A percentile compares a stretch with the other conserved stretches of the same genome.
These are phyloP conservation scores for Phytophthora sansomeana DNA, from an alignment of 352 stramenopile species.

Conservation along the genomic window DNA sequence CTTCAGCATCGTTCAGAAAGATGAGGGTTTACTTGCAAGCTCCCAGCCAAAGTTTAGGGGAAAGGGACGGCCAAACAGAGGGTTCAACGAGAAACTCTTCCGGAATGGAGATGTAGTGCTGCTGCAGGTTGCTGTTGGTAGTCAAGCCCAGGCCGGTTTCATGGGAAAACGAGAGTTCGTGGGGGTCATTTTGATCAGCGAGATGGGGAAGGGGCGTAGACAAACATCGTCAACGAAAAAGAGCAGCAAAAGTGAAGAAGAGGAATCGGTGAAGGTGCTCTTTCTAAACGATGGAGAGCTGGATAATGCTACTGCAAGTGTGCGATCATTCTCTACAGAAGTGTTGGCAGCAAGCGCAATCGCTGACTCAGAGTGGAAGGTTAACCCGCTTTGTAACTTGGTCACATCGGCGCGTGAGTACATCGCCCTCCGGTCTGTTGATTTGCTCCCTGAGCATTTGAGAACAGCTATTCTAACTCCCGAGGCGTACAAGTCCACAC, in stretches of 20 bases:
- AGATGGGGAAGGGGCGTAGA: conserved; percentile 70
- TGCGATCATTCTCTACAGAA: conserved; percentile 72
- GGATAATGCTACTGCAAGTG: conserved; percentile 68
- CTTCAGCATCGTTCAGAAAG: conserved; percentile 73
- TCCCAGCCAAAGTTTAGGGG: conserved; percentile 42
- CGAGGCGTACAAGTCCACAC: conserved; percentile 81
- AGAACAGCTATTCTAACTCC: conserved; percentile 82
- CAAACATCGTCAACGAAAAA: conserved; percentile 52
- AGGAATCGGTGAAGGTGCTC: conserved; percentile 75
- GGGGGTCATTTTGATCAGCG: conserved; percentile 78
- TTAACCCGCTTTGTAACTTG: conserved; percentile 78
- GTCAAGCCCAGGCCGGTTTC: conserved; percentile 42
- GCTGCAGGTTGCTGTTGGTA: conserved; percentile 52
- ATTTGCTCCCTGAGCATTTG: conserved; percentile 86
- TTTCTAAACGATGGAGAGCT: conserved; percentile 87
- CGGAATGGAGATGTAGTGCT: conserved; percentile 83
- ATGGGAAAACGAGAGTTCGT: conserved; percentile 72
- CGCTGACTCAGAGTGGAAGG: conserved; percentile 79
- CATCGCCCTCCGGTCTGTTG: conserved; percentile 80
- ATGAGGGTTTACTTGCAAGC: conserved; percentile 38
- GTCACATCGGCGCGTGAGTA: conserved; percentile 86
- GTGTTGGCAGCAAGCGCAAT: conserved; percentile 70
- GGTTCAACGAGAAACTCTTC: conserved; percentile 73
- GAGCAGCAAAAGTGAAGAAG: conserved; percentile 57
- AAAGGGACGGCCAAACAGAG: conserved; percentile 27